Percentiles rank a stretch among this genome's conserved stretches.
Evolutionary conservation across 495 filamentous ascomycete species (phyloP).

Genomic region (Neohortaea acidophila): DNA sequence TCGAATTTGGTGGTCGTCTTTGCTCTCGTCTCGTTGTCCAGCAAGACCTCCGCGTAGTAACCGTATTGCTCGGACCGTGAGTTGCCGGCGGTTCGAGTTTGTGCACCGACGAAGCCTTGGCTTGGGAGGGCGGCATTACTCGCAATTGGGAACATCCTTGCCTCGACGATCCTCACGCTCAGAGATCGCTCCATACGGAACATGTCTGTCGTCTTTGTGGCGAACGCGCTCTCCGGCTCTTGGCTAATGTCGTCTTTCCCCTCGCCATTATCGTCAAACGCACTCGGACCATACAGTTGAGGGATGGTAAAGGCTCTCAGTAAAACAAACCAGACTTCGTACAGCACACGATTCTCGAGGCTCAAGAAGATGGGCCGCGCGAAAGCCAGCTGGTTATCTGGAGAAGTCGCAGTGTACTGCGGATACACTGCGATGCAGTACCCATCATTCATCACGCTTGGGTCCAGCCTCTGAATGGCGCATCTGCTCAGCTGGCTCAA

Average conservation of each 20-base stretch:
- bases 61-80: slow-evolving; percentile 12
- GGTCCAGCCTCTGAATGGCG: slow-evolving; percentile 76
- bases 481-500: slow-evolving; percentile 79
- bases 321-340: slow-evolving; percentile 95
- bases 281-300: slow-evolving; percentile 58
- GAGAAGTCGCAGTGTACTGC: slow-evolving; percentile 56
- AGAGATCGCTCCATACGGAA: slow-evolving; percentile 52
- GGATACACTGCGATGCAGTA: slow-evolving; percentile 88
- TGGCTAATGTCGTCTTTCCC: slow-evolving; percentile 10
- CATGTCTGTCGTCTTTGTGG: slow-evolving; percentile 36
- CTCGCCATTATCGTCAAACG: slow-evolving; percentile 21
- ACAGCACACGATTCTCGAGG: slow-evolving; percentile 71
- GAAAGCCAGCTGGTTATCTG: slow-evolving; percentile 38
- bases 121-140: slow-evolving; percentile 8
- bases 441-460: slow-evolving; percentile 84
- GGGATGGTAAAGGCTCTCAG: slow-evolving; percentile 85
- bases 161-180: slow-evolving; percentile 44
- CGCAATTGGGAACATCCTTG: slow-evolving; percentile 31
- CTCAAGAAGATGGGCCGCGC: slow-evolving; percentile 68
- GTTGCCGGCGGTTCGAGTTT: background rate
- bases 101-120: slow-evolving; percentile 5
- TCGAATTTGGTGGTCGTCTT: slow-evolving; percentile 71
- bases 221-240: slow-evolving; percentile 9
- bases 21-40: slow-evolving; percentile 79
- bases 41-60: slow-evolving; percentile 80